phyloP scores from a whole-genome alignment of 2,329 filamentous ascomycete genomes.

The Epichloe baconii region DNA sequence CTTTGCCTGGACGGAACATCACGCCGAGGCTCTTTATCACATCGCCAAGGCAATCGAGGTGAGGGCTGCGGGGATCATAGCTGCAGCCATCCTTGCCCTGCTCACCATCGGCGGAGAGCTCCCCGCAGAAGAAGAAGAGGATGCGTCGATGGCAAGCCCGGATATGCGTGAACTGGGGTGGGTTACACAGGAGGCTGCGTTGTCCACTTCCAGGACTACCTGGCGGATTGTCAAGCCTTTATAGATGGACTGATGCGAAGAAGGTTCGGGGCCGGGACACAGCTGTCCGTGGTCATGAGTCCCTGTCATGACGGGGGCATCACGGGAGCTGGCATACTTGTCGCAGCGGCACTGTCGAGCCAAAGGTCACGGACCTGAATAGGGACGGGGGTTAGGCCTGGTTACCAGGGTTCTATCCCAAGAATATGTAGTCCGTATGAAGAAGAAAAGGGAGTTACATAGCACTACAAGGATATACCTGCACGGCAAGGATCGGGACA shows the following conservation, averaged over 20 bases:
- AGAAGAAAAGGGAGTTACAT: background rate
- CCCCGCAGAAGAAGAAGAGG: slow-evolving; percentile 21
- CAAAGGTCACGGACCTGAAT: slow-evolving; percentile 9
- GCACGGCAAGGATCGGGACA: too few species aligned
- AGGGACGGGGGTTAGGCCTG: background rate
- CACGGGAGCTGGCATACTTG: slow-evolving; percentile 47
- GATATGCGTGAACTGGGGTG: slow-evolving; percentile 45
- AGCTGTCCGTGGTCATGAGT: slow-evolving; percentile 33
- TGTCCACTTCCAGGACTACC: slow-evolving; percentile 63
- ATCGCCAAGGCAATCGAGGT: slow-evolving; percentile 59
- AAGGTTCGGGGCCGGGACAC: slow-evolving; percentile 15
- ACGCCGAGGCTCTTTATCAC: slow-evolving; percentile 46
- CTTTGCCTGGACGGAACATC: slow-evolving; percentile 50
- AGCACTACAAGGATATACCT: too few species aligned
- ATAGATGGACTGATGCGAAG: slow-evolving; percentile 40
- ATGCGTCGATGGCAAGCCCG: slow-evolving; percentile 4
- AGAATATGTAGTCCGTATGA: too few species aligned
- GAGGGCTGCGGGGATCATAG: slow-evolving; percentile 61
- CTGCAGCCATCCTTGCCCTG: slow-evolving; percentile 58
- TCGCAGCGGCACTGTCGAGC: slow-evolving; percentile 27
- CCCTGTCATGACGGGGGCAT: slow-evolving; percentile 51
- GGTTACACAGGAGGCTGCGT: slow-evolving; percentile 74
- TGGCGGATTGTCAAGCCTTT: slow-evolving; percentile 55
- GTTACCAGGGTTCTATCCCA: too few species aligned
- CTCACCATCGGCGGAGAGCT: slow-evolving; percentile 58